Evolutionary conservation across 495 filamentous ascomycete species (phyloP).

Genomic region (Penicillium cataractarum): DNA sequence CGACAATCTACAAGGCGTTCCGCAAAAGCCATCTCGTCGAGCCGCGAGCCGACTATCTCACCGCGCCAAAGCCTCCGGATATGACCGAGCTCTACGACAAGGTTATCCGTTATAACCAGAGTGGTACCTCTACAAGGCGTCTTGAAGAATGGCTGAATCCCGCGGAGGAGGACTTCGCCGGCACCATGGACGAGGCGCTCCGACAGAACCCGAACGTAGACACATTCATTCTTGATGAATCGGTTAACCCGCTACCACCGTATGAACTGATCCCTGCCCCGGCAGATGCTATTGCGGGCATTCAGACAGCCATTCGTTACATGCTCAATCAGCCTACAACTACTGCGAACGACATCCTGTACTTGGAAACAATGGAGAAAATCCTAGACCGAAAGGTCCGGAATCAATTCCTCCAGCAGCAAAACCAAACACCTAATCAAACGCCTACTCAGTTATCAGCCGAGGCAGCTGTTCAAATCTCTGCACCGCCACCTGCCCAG

Average conservation of each 20-base stretch:
- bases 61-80: conserved; percentile 6
- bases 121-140: background rate
- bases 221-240: conserved; percentile 8
- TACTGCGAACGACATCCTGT: background rate
- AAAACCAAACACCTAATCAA: background rate
- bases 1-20: conserved; percentile 12
- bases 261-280: conserved; percentile 3
- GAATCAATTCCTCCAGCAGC: background rate
- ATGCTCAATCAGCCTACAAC: conserved; percentile 4
- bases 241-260: background rate
- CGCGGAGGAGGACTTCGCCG: conserved; percentile 1
- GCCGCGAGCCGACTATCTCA: background rate
- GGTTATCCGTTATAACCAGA: background rate
- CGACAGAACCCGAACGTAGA: background rate
- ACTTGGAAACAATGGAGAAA: conserved; percentile 5
- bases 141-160: conserved; percentile 10
- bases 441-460: background rate
- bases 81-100: conserved; percentile 5
- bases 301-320: conserved; percentile 10
- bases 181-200: background rate
- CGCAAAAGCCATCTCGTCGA: conserved; percentile 11
- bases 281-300: background rate
- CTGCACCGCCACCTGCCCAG: background rate
- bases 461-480: background rate
- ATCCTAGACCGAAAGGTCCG: background rate